Base-by-base conservation (phyloP, 371 early-diverging fungal genomes). In the Mucor circinelloides region DNA sequence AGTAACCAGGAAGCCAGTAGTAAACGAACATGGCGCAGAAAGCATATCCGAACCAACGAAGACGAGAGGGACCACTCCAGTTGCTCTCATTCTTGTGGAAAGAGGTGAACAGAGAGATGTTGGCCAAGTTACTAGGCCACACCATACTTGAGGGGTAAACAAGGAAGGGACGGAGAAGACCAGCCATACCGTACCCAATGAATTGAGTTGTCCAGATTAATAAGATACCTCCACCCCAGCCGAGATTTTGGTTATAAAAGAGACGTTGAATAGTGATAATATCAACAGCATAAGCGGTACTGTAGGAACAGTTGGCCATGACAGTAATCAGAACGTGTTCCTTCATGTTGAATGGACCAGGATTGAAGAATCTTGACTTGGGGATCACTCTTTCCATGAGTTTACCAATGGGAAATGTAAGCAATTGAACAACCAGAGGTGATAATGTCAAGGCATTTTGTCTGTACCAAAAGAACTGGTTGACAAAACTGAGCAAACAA, bases 341-440 rank as follows among this genome's bases (percentile, higher is more conserved):
- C 76, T 95, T 95, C 73, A 93, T 87, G 67, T 87, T 88, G 83
- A 95, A 95, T 1, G 93, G 91, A 10, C 94, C 94, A 6, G 95
- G 94, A 58, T 95, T 95, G 67, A 90, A 84, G 34, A 83, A 77
- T 66, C 75, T 76, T 6, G 73, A 70, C 59, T 64, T 73, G 36
- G 90, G 89, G 42, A 91, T 79, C 10, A 84, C 64, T 25, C 69
- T 63, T 58, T 87, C 90, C 86, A 93, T 68, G 36, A 87, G 19
- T 61, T 87, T 87, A 30, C 90, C 93, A 46, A 89, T 5, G 1
- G 92, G 92, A 55, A 84, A 88, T 6, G 87, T 73, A n/a, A 91
- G 67, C 87, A 67, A 90, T 79, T 67, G 89, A 69, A 78, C 82
- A 68, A 76, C 87, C 71, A 70, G 87, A 69, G 69, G 86, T 59